Conservation (phyloP, 2,329 filamentous ascomycete species). For the Xylaria hypoxylon region DNA sequence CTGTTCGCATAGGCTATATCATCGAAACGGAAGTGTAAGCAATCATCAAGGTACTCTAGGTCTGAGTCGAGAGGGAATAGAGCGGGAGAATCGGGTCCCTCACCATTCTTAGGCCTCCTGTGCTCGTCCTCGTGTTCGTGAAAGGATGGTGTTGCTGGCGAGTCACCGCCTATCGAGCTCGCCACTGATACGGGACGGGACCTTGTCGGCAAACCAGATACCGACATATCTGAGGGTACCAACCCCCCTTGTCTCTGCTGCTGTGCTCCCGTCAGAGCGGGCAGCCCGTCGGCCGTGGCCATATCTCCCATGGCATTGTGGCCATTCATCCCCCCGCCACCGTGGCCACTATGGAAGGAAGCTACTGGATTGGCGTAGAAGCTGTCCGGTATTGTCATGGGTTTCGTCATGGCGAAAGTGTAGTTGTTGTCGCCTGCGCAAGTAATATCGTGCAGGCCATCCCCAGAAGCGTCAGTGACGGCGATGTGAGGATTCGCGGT, state of each 20-base stretch:
- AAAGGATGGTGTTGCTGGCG: slow-evolving; percentile 67
- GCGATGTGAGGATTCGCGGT: slow-evolving; percentile 70
- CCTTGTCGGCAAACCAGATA: slow-evolving; percentile 51
- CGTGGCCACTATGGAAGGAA: slow-evolving; percentile 48
- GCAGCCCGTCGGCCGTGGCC: slow-evolving; percentile 33
- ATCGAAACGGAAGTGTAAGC: slow-evolving; percentile 73
- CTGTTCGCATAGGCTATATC: slow-evolving; percentile 66
- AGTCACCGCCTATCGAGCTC: slow-evolving; percentile 68
- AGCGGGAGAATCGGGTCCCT: slow-evolving; percentile 50
- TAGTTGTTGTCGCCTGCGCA: slow-evolving; percentile 54
- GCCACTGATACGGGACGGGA: slow-evolving; percentile 68
- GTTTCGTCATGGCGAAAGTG: slow-evolving; percentile 60
- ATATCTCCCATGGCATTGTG: slow-evolving; percentile 33
- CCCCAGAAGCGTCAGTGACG: slow-evolving; percentile 61
- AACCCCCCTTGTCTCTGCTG: slow-evolving; percentile 55
- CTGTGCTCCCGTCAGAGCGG: slow-evolving; percentile 40
- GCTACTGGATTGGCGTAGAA: slow-evolving; percentile 55
- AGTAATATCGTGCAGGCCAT: slow-evolving; percentile 59
- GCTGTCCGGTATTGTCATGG: slow-evolving; percentile 51
- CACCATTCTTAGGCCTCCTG: slow-evolving; percentile 67
- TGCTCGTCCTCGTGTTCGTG: slow-evolving; percentile 59
- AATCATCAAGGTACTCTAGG: slow-evolving; percentile 61
- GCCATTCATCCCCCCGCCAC: slow-evolving; percentile 41
- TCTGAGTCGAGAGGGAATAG: slow-evolving; percentile 38
- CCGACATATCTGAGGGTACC: slow-evolving; percentile 60